These are phyloP conservation scores for Breviolum minutum DNA, from an alignment of 73 alveolate species.

Conservation along the genomic window DNA sequence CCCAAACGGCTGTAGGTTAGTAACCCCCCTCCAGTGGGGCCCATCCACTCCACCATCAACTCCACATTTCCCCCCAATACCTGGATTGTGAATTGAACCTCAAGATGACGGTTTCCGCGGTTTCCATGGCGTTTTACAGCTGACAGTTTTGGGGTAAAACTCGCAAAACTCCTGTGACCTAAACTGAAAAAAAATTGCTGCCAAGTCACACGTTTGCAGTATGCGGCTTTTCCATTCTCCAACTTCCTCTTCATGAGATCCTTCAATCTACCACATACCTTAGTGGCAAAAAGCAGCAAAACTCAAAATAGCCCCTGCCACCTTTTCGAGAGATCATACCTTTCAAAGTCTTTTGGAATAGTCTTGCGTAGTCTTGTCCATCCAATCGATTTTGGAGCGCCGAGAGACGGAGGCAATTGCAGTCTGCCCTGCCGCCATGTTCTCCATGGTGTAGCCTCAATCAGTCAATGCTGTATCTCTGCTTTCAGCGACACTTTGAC, in stretches of 20 bases:
- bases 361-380: too few relatives aligned
- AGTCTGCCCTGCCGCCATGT: slow-evolving; percentile 86
- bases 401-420: slow-evolving; percentile 68
- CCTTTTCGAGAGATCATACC: too few relatives aligned
- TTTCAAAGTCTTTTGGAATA: too few relatives aligned
- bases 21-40: not conserved
- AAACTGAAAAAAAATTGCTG: not conserved
- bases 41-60: not conserved
- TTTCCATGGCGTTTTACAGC: too few relatives aligned
- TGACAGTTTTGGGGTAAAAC: too few relatives aligned
- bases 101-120: too few relatives aligned
- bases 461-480: not conserved
- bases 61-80: not conserved
- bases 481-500: not conserved
- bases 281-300: not conserved
- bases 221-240: slow-evolving; percentile 73
- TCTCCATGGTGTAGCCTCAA: slow-evolving; percentile 88
- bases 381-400: not conserved
- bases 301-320: not conserved
- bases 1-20: not conserved
- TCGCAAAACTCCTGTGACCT: too few relatives aligned
- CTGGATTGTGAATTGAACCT: slow-evolving; percentile 90
- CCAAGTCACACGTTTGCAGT: slow-evolving; percentile 74
- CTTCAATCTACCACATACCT: slow-evolving; percentile 92
- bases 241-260: slow-evolving; percentile 69